A percentile compares a stretch with the other conserved stretches of the same genome.
phyloP scores from a whole-genome alignment of 306 rosid species.

The Crotalaria pallida region DNA sequence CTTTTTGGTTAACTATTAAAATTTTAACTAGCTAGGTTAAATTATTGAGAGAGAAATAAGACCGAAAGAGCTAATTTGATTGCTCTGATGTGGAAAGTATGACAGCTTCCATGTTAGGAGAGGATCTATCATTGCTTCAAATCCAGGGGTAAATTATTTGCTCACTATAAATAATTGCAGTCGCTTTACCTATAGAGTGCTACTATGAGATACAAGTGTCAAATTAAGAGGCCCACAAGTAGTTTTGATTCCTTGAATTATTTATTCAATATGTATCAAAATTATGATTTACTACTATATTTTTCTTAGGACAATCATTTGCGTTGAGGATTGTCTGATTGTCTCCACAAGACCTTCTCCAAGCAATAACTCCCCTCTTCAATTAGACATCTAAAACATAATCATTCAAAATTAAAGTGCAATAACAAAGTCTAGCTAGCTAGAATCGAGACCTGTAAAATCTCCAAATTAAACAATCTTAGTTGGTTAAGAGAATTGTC shows the following conservation, averaged over 20 bases:
- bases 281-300: not conserved
- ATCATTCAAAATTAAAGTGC: not conserved
- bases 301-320: not conserved
- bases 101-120: not conserved
- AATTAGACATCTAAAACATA: not conserved
- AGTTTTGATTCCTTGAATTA: not conserved
- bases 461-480: not conserved
- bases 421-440: not conserved
- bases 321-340: not conserved
- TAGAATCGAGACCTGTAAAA: not conserved
- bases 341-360: not conserved
- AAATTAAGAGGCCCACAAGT: conserved; percentile 1
- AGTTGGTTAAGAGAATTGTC: not conserved
- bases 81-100: not conserved
- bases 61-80: not conserved
- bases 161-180: not conserved
- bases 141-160: conserved; percentile 7
- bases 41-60: no score
- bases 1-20: no score
- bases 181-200: not conserved
- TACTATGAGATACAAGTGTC: conserved; percentile 25
- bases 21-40: no score
- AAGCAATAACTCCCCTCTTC: not conserved
- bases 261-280: not conserved
- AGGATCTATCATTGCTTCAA: not conserved